Conservation (phyloP, 169 alveolate species). For the Blepharisma undulans region DNA sequence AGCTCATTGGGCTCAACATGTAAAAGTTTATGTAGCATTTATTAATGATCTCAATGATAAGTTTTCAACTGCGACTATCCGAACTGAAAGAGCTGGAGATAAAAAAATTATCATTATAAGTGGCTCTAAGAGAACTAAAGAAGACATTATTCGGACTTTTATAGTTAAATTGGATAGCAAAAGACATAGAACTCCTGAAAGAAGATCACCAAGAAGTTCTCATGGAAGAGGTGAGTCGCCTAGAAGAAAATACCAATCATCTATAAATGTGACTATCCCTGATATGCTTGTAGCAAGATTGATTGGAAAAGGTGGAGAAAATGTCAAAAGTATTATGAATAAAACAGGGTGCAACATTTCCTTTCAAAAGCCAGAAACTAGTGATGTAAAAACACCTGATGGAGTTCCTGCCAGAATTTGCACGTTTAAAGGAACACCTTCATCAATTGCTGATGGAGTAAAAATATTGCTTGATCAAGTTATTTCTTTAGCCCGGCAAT, state of each 20-base stretch:
- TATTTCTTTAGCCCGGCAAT: slow-evolving; percentile 11
- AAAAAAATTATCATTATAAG: background rate
- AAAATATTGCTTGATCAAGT: slow-evolving; percentile 59
- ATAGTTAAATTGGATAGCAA: background rate
- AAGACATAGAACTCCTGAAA: slow-evolving; percentile 13
- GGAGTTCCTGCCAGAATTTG: slow-evolving; percentile 64
- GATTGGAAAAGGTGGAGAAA: slow-evolving; percentile 67
- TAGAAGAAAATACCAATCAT: background rate
- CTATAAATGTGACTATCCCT: slow-evolving; percentile 58
- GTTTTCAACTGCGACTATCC: background rate
- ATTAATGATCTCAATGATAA: background rate
- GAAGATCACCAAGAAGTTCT: slow-evolving; percentile 17
- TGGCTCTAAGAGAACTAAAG: background rate
- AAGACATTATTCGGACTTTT: background rate
- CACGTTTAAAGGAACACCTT: slow-evolving; percentile 59
- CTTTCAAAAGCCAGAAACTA: slow-evolving; percentile 45
- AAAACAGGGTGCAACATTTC: slow-evolving; percentile 55
- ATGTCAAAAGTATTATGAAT: slow-evolving; percentile 60
- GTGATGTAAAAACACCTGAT: slow-evolving; percentile 53
- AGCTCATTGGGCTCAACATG: background rate
- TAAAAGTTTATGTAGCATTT: background rate
- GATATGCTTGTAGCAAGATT: slow-evolving; percentile 60
- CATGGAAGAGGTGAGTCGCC: background rate
- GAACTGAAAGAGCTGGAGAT: background rate
- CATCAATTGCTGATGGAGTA: slow-evolving; percentile 58